Base-by-base conservation (phyloP, 2,329 filamentous ascomycete genomes). In the Trichoderma afroharzianum region DNA sequence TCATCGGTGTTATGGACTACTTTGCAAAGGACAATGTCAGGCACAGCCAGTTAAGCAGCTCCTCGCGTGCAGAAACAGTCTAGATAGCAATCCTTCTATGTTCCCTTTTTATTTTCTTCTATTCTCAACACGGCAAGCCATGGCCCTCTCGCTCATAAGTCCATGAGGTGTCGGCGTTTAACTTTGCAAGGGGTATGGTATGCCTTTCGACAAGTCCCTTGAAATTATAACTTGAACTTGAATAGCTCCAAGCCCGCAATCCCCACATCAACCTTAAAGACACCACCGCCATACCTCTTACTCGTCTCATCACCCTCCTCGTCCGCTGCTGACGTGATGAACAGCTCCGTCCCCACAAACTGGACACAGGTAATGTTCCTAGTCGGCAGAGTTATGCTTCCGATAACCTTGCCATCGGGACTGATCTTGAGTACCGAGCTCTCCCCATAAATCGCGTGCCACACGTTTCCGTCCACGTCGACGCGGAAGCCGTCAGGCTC, bases 361-460 rank as follows among this genome's bases (percentile, higher is more conserved):
- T 91, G 90, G 24, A 92, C 89, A 81, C 94, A 97, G 8, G 93
- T 96, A 74, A 93, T 88, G 81, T 93, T 92, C 73, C 87, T 86
- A 14, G 94, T 97, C 5, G 94, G 94, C 74, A 97, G 83, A 70
- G 84, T 86, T 74, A 98, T 86, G 82, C 94, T 88, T 7, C 93
- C 94, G 6, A 95, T 85, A 33, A 97, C 82, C 76, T 90, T 83
- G 3, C 93, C 94, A 64, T 87, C 81, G 5, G 90, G 88, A 62
- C 87, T 89, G 77, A 97, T 91, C 79, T 92, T 89, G 74, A 97
- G 83, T 28, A 97, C 93, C 72, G 89, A 88, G 72, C 88, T 85
- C 73, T 92, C 92, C 68, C 94, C 94, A 78, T 93, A 96, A n/a
- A 96, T 85, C 8, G 93, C 93, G 73, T 92, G 91, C 95, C 95